Evolutionary conservation across 192 early-diverging fungal species (phyloP), one percentile per base, ranked within the genome.

Genomic region (Physocladia obscura): DNA sequence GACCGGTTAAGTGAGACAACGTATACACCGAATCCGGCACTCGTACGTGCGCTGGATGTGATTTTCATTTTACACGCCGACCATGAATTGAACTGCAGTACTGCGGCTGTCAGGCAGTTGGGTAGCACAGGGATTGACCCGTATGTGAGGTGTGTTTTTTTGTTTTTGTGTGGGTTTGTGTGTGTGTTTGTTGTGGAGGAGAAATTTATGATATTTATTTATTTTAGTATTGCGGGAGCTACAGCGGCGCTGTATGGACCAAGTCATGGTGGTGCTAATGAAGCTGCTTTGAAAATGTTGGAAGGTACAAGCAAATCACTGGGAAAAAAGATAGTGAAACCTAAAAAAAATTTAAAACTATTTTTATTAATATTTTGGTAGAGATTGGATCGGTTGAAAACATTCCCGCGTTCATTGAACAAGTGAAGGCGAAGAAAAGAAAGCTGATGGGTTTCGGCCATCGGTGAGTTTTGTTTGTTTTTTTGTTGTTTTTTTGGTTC

Each of bases 21-120:
- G 40, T 89, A 89, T 48, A 58, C 70, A 13, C 88, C 88, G 22
- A 78, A 90, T 62, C 76, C 86, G 30, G 73, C 73, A 19, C 77
- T 90, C 35, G 80, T 84, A 4, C 57, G 72, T n/a, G 87, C 87
- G 3, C 75, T 90, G 39, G 89, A 90, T 72, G 69, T 89, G 31
- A 75, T 90, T 51, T 90, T 90, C 70, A 90, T 90, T 64, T 67
- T 90, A 52, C 86, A 89, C 49, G 89, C 89, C 27, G 88, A 89
- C 55, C 81, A 83, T 54, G 82, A 81, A 49, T 58, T 79, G 21
- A 84, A 85, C 38, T 81, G 77, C 49, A 71, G 69, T 29, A 82
- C 76, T 29, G 89, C 87, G 2, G 87, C 87, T 21, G 89, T 90
- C 80, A 68, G 89, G 51, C 89, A 90, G 55, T 76, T 90, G 49